A percentile compares a stretch with the other conserved stretches of the same genome.
phyloP scores from a whole-genome alignment of 441 rosid genomes.

The Adansonia madagascariensis region DNA sequence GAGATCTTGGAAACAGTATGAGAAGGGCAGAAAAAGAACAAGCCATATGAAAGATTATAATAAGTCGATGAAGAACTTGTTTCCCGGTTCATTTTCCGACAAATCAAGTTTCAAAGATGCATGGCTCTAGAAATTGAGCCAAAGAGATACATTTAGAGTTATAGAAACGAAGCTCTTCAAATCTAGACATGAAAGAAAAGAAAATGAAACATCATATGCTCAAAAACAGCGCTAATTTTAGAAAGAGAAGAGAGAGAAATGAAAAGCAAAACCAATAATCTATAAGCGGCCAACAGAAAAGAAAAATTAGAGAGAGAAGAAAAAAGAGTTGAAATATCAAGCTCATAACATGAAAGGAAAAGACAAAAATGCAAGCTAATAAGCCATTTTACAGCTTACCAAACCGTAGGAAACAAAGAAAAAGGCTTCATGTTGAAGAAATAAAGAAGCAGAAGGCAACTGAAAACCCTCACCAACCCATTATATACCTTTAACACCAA shows the following conservation, averaged over 20 bases:
- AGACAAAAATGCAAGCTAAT: conserved; percentile 52
- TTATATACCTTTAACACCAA: conserved; percentile 50
- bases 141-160: conserved; percentile 13
- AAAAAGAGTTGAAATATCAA: conserved; percentile 35
- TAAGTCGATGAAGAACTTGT: not conserved
- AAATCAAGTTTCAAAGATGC: conserved; percentile 28
- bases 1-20: conserved; percentile 25
- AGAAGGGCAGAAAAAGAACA: not conserved
- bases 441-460: conserved; percentile 32
- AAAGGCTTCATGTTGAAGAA: conserved; percentile 55
- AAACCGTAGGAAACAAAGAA: conserved; percentile 48
- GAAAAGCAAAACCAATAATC: conserved; percentile 23
- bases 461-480: conserved; percentile 55
- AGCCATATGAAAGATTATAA: not conserved
- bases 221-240: conserved; percentile 21
- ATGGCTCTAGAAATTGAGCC: conserved; percentile 27
- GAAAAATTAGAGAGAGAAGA: conserved; percentile 21
- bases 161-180: conserved; percentile 18
- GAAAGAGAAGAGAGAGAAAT: conserved; percentile 13
- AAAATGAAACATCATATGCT: conserved; percentile 24
- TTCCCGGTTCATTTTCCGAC: conserved; percentile 24
- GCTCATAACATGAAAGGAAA: conserved; percentile 39
- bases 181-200: conserved; percentile 2
- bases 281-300: conserved; percentile 23
- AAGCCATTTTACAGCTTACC: conserved; percentile 51